These are phyloP conservation scores for Talaromyces pinophilus DNA, from an alignment of 2,329 filamentous ascomycete species.

Conservation along the genomic window DNA sequence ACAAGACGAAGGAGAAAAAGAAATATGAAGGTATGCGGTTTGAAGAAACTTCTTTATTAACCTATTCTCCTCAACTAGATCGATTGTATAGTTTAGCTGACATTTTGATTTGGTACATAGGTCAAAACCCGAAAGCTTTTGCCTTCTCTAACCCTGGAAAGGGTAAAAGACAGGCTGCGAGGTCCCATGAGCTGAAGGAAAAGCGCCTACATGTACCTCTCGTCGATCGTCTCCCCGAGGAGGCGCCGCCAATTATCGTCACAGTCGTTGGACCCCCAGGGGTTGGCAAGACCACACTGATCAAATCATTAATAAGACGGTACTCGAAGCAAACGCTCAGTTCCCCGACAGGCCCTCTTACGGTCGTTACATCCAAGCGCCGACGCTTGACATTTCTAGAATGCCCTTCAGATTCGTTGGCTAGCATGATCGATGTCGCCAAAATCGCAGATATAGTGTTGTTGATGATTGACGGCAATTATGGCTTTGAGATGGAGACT, in stretches of 20 bases:
- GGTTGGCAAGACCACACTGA: slow-evolving; percentile 85
- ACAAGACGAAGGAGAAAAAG: slow-evolving; percentile 88
- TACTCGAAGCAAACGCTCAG: slow-evolving; percentile 95
- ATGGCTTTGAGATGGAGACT: slow-evolving; percentile 99
- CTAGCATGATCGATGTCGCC: slow-evolving; percentile 93
- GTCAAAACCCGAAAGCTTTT: slow-evolving; percentile 86
- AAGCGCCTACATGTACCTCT: slow-evolving; percentile 94
- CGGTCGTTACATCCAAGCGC: slow-evolving; percentile 94
- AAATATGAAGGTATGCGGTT: slow-evolving; percentile 59
- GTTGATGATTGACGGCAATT: slow-evolving; percentile 98
- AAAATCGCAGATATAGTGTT: slow-evolving; percentile 97
- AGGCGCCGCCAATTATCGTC: slow-evolving; percentile 89
- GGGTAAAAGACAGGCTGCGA: slow-evolving; percentile 66
- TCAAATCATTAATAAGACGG: slow-evolving; percentile 89
- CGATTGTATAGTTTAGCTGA: background rate
- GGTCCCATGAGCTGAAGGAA: slow-evolving; percentile 76
- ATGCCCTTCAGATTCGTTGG: slow-evolving; percentile 89
- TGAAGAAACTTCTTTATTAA: slow-evolving; percentile 7
- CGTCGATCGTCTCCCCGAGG: slow-evolving; percentile 92
- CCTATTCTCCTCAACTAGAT: background rate
- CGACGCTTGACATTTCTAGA: slow-evolving; percentile 93
- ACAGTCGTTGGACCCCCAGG: slow-evolving; percentile 93
- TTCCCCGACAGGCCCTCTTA: slow-evolving; percentile 86
- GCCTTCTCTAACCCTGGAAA: slow-evolving; percentile 79
- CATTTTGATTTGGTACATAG: slow-evolving; percentile 41